Percentiles rank a stretch among this genome's conserved stretches.
Evolutionary conservation across 2,329 filamentous ascomycete species (phyloP).

Genomic region (Pseudophaeomoniella oleicola): DNA sequence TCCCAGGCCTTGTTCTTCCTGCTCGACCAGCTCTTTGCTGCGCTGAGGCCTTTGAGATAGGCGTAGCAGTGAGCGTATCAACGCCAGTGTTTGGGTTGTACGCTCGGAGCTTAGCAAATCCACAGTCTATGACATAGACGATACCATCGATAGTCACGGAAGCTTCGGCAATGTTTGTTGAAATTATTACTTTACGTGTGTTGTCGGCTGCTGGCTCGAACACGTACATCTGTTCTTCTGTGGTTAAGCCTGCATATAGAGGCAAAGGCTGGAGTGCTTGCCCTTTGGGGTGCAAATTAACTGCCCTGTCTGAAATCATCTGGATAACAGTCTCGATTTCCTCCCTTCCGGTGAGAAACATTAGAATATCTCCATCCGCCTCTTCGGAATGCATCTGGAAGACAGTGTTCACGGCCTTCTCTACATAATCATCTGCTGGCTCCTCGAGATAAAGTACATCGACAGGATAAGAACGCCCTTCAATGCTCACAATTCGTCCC

Average conservation of each 20-base stretch:
- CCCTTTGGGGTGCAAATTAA: slow-evolving; percentile 44
- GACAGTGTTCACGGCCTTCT: slow-evolving; percentile 66
- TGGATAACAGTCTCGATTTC: slow-evolving; percentile 81
- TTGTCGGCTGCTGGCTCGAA: slow-evolving; percentile 73
- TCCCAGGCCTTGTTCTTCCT: slow-evolving; percentile 76
- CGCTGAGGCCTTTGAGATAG: slow-evolving; percentile 84
- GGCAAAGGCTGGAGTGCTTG: slow-evolving; percentile 56
- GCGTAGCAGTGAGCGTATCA: slow-evolving; percentile 67
- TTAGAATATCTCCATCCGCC: slow-evolving; percentile 67
- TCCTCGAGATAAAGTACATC: slow-evolving; percentile 68
- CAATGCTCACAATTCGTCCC: slow-evolving; percentile 63
- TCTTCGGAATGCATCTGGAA: slow-evolving; percentile 79
- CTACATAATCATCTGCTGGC: slow-evolving; percentile 74
- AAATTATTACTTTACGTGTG: slow-evolving; percentile 79
- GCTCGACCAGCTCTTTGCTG: slow-evolving; percentile 81
- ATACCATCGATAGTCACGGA: slow-evolving; percentile 90
- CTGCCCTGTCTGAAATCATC: slow-evolving; percentile 57
- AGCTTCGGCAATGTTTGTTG: slow-evolving; percentile 93
- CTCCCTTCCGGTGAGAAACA: slow-evolving; percentile 85
- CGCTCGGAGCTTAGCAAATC: slow-evolving; percentile 78
- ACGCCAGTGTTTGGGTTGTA: slow-evolving; percentile 78
- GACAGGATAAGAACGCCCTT: slow-evolving; percentile 79
- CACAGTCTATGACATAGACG: slow-evolving; percentile 77
- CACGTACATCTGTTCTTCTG: slow-evolving; percentile 87
- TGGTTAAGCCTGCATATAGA: slow-evolving; percentile 76